Conservation (phyloP, 2,329 filamentous ascomycete species). For the Claviceps monticola region DNA sequence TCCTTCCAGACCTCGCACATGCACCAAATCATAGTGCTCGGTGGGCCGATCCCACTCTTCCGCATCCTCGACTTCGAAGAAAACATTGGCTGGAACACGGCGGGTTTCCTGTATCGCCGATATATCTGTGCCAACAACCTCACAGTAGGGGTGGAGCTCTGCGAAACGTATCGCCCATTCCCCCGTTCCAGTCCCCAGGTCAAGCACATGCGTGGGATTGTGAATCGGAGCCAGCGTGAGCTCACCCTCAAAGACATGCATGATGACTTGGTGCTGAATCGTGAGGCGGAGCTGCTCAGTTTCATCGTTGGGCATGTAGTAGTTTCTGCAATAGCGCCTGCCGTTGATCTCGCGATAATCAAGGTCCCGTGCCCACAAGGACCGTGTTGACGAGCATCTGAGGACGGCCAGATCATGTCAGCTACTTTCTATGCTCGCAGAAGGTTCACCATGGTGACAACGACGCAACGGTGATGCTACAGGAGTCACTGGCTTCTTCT, state of each 20-base stretch:
- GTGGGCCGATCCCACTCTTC: slow-evolving; percentile 43
- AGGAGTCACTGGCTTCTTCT: no score
- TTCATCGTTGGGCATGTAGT: slow-evolving; percentile 55
- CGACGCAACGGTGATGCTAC: no score
- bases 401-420: neutral
- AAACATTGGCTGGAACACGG: slow-evolving; percentile 42
- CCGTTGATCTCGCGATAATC: slow-evolving; percentile 46
- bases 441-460: no score
- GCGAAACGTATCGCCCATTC: slow-evolving; percentile 38
- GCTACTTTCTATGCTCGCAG: neutral
- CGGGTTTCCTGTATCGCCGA: slow-evolving; percentile 42
- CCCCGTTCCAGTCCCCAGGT: slow-evolving; percentile 46
- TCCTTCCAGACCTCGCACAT: slow-evolving; percentile 41
- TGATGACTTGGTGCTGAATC: slow-evolving; percentile 48
- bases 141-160: slow-evolving; percentile 37
- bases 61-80: slow-evolving; percentile 46
- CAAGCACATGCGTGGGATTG: slow-evolving; percentile 31
- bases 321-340: slow-evolving; percentile 47
- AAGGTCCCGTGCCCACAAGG: slow-evolving; percentile 35
- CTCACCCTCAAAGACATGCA: slow-evolving; percentile 33
- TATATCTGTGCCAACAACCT: slow-evolving; percentile 45
- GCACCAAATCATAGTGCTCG: slow-evolving; percentile 41
- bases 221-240: slow-evolving; percentile 29
- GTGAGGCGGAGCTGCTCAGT: slow-evolving; percentile 48
- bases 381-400: slow-evolving; percentile 32